phyloP scores from a whole-genome alignment of 257 asterid genomes.

The Fraxinus cuspidata region DNA sequence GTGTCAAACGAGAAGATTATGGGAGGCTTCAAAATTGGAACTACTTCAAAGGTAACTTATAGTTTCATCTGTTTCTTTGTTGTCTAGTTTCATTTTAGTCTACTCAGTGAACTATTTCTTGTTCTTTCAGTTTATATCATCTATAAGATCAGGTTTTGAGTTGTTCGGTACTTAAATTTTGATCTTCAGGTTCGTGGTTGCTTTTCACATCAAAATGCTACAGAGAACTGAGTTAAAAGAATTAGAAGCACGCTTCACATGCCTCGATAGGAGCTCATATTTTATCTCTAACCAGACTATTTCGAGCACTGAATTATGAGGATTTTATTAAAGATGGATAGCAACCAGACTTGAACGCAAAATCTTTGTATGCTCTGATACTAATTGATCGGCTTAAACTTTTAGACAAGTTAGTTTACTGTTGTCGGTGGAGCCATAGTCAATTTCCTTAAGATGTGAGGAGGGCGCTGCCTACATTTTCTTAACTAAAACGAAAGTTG shows the following conservation, averaged over 20 bases:
- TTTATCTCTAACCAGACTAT: no score
- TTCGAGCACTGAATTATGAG: no score
- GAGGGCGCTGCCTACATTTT: no score
- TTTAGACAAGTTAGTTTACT: no score
- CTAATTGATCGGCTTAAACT: neutral
- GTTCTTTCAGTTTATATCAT: neutral
- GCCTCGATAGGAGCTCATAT: no score
- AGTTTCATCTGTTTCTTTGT: neutral
- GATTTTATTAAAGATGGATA: neutral
- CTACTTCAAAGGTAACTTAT: slow-evolving; percentile 49
- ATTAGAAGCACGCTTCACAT: no score
- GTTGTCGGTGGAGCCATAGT: neutral
- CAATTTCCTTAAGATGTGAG: neutral
- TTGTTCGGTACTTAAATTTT: neutral
- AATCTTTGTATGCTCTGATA: no score
- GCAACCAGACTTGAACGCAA: neutral
- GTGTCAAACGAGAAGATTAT: slow-evolving; percentile 60
- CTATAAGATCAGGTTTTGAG: neutral
- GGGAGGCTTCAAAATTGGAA: slow-evolving; percentile 69
- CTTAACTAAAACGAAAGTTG: neutral
- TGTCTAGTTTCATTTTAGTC: neutral
- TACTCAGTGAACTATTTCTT: neutral
- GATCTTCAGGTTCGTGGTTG: neutral
- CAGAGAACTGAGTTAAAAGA: neutral
- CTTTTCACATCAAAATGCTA: neutral